Evolutionary conservation across 345 rosid species (phyloP).

Genomic region (rapeseed (Brassica napus)): Da-Ae NC_063440.1:28165001-28165500

Average conservation of each 20-base stretch:
- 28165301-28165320: neutral
- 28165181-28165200: neutral
- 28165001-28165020: neutral
- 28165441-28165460: no score
- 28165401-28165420: no score
- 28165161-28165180: neutral
- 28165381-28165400: no score
- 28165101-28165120: neutral
- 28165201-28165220: neutral
- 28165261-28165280: slow-evolving; percentile 19
- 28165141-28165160: neutral
- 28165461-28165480: no score
- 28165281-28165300: slow-evolving; percentile 8
- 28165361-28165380: neutral
- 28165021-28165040: neutral
- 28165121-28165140: neutral
- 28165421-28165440: no score
- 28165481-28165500: no score
- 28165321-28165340: neutral
- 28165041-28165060: neutral
- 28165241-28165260: slow-evolving; percentile 30
- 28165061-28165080: neutral
- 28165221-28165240: slow-evolving; percentile 14
- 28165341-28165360: neutral
- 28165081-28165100: neutral